Evolutionary conservation across 2,329 filamentous ascomycete genomes (phyloP), one percentile per base, ranked within the genome.

Genomic region (Aspergillus sp.): DNA sequence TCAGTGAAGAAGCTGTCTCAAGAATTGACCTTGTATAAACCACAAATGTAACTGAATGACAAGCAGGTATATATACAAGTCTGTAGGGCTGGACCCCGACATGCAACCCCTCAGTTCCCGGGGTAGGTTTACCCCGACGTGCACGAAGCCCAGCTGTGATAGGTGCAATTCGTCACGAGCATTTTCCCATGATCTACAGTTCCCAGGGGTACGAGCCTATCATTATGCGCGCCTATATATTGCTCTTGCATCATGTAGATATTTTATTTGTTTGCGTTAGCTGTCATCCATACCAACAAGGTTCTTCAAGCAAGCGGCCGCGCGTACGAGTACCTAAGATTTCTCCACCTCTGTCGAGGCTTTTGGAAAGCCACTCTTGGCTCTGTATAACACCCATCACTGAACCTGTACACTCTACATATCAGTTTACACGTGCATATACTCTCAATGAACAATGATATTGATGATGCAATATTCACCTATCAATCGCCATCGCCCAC

Each of bases 121-220:
- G 52, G 52, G 52, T 55, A 55, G 28, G 41, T 55, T 25, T 19
- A 36, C 53, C 39, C 53, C 23, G 23, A 23, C 53, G 39, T 47
- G 53, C 19, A 19, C 7, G n/a, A 19, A 45, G 13, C 36, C 19
- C 6, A 28, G 17, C 2, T 28, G 17, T 55, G 53, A 55, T 55
- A 55, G 53, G 53, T 36, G 39, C 53, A 17, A 36, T 23, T 47
- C 45, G 19, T 9, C 4, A 41, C 5, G 12, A 15, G 5, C 10
- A 13, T 38, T 55, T 55, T 17, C 47, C 53, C 39, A 55, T 19
- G 53, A 55, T 55, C 53, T 45, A 7, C 53, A 55, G 15, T 25
- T 8, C 8, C n/a, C 47, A 50, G 47, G 47, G 47, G 25, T 5
- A 30, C 1, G 3, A 12, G 8, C 23, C 25, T 45, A 45, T 45